Percentiles rank a stretch among this genome's conserved stretches.
These are phyloP conservation scores for Leccinum subtestaceum DNA, from an alignment of 768 basidiomycete genomes.

Conservation along the genomic window DNA sequence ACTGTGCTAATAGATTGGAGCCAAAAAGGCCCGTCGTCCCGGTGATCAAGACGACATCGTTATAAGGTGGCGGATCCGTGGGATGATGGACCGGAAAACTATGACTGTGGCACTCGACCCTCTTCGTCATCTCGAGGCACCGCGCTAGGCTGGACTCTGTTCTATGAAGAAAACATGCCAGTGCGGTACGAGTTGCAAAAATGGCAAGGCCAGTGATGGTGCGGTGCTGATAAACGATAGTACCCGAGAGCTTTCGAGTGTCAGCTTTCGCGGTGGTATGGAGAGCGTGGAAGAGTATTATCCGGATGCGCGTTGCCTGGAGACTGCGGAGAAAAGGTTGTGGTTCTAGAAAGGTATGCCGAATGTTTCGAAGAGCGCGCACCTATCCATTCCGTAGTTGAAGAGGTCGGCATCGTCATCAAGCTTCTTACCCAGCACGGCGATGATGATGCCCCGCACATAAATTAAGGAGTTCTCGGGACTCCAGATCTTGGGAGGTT, in stretches of 20 bases:
- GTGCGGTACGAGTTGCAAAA: slow-evolving; percentile 14
- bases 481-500: slow-evolving; percentile 19
- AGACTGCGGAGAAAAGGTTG: slow-evolving; percentile 26
- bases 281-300: slow-evolving; percentile 36
- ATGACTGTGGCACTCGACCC: not conserved
- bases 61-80: not conserved
- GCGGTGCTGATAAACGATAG: slow-evolving; percentile 38
- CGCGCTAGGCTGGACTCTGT: slow-evolving; percentile 15
- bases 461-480: slow-evolving; percentile 11
- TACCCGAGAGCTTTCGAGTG: slow-evolving; percentile 23
- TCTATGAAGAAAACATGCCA: slow-evolving; percentile 10
- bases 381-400: slow-evolving; percentile 13
- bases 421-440: slow-evolving; percentile 12
- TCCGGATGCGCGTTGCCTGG: slow-evolving; percentile 41
- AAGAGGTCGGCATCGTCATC: slow-evolving; percentile 12
- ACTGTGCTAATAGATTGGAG: slow-evolving; percentile 24
- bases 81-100: slow-evolving; percentile 12
- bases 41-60: slow-evolving; percentile 30
- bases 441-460: slow-evolving; percentile 14
- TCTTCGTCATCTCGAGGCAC: slow-evolving; percentile 16
- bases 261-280: slow-evolving; percentile 22
- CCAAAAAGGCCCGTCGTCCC: slow-evolving; percentile 37
- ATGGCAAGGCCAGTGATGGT: slow-evolving; percentile 28
- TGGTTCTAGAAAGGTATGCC: not conserved
- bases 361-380: not conserved